Conservation (phyloP, 2,329 filamentous ascomycete genomes). For the Neopestalotiopsis rosae region DNA sequence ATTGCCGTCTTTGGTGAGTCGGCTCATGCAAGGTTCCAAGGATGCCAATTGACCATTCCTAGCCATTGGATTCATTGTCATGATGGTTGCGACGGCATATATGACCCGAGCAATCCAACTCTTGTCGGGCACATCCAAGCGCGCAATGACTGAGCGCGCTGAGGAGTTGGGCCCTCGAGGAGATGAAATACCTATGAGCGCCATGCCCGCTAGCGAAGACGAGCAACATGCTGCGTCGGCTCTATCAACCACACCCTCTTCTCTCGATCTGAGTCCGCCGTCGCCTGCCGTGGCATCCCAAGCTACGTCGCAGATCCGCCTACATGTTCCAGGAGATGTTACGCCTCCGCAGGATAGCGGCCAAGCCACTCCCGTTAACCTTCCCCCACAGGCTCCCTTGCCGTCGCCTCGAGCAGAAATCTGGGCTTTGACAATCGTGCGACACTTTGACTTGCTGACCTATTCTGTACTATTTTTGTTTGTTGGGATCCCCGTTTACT, state of each 20-base stretch:
- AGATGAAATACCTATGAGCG: slow-evolving; percentile 54
- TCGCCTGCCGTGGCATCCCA: slow-evolving; percentile 23
- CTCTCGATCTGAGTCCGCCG: slow-evolving; percentile 24
- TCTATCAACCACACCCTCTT: neutral
- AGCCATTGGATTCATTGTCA: slow-evolving; percentile 61
- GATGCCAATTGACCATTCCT: neutral
- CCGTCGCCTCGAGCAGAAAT: slow-evolving; percentile 51
- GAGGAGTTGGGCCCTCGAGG: slow-evolving; percentile 53
- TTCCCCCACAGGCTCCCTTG: slow-evolving; percentile 42
- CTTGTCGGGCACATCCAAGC: slow-evolving; percentile 56
- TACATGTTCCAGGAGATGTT: slow-evolving; percentile 9
- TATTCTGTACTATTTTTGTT: slow-evolving; percentile 53
- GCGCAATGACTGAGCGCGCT: slow-evolving; percentile 54
- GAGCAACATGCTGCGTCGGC: slow-evolving; percentile 23
- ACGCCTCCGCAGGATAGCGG: slow-evolving; percentile 10
- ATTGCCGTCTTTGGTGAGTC: slow-evolving; percentile 62
- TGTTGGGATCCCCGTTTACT: slow-evolving; percentile 61
- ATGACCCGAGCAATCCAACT: slow-evolving; percentile 59
- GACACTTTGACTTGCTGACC: slow-evolving; percentile 50
- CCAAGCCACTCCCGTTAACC: slow-evolving; percentile 16
- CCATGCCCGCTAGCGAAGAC: slow-evolving; percentile 22
- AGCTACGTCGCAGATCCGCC: slow-evolving; percentile 17
- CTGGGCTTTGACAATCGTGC: slow-evolving; percentile 54
- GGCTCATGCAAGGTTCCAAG: neutral
- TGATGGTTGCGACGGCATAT: slow-evolving; percentile 59